Percentiles rank a stretch among this genome's conserved stretches.
These are phyloP conservation scores for Paracoccidioides lutzii DNA, from an alignment of 2,329 filamentous ascomycete species.

Conservation along the genomic window DNA sequence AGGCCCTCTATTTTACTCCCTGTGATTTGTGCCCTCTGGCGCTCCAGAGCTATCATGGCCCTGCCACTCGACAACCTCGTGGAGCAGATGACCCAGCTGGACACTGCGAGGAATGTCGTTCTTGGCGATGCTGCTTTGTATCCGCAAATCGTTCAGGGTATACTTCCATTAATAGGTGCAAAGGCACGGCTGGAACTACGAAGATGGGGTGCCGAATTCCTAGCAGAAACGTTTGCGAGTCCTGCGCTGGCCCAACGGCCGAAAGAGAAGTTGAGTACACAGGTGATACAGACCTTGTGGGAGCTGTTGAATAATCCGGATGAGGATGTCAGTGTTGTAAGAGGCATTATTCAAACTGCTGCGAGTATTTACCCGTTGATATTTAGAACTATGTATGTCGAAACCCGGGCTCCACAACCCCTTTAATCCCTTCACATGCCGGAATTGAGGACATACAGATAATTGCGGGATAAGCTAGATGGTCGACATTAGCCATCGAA, in stretches of 20 bases:
- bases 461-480: neutral
- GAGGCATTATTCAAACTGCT: constrained; percentile 73
- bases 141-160: constrained; percentile 77
- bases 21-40: neutral
- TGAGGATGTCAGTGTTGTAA: constrained; percentile 68
- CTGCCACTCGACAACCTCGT: constrained; percentile 41
- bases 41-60: constrained; percentile 4
- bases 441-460: constrained; percentile 7
- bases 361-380: constrained; percentile 88
- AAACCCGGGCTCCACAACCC: constrained; percentile 2
- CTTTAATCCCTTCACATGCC: constrained; percentile 4
- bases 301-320: constrained; percentile 56
- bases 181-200: constrained; percentile 65
- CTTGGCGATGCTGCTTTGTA: constrained; percentile 80
- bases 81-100: constrained; percentile 75
- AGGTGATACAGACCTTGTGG: constrained; percentile 65
- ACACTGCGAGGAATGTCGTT: constrained; percentile 80
- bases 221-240: constrained; percentile 90
- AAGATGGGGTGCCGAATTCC: constrained; percentile 91
- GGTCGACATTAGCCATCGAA: neutral
- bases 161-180: constrained; percentile 79
- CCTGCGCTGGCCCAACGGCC: constrained; percentile 64
- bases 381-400: constrained; percentile 84
- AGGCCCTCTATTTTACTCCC: neutral
- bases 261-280: constrained; percentile 67